Conservation (phyloP, 371 early-diverging fungal species). For the Chytridiales sp. region DNA sequence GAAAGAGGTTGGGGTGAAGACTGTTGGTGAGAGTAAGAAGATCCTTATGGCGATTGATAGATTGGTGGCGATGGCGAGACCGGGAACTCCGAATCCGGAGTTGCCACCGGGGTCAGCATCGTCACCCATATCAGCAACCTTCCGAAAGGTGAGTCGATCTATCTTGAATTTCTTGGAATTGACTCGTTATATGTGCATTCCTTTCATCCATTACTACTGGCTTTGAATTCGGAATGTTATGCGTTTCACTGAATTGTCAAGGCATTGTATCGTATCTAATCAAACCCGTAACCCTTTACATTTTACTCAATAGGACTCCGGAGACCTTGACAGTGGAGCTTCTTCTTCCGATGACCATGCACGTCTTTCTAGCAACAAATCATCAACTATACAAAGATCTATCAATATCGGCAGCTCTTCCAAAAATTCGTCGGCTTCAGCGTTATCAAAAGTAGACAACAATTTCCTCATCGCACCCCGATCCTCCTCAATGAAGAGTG, state of each 20-base stretch:
- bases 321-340: background rate
- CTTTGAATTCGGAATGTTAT: background rate
- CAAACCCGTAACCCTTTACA: background rate
- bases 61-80: background rate
- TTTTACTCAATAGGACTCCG: background rate
- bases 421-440: background rate
- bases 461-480: constrained; percentile 4
- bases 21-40: constrained; percentile 82
- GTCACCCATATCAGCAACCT: background rate
- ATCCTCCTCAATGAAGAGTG: constrained; percentile 5
- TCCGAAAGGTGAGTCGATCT: too few species aligned
- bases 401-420: background rate
- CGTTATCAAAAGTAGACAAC: background rate
- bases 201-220: background rate
- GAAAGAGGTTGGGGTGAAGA: constrained; percentile 77
- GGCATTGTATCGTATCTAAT: too few species aligned
- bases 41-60: constrained; percentile 65
- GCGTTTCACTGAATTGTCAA: too few species aligned
- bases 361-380: background rate
- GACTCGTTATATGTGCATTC: background rate
- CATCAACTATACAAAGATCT: background rate
- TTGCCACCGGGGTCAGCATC: background rate
- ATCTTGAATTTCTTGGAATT: too few species aligned
- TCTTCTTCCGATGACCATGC: background rate
- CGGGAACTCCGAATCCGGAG: background rate